These are phyloP conservation scores for Quaeritorhiza haematococci DNA, from an alignment of 371 early-diverging fungal genomes.

Conservation along the genomic window DNA sequence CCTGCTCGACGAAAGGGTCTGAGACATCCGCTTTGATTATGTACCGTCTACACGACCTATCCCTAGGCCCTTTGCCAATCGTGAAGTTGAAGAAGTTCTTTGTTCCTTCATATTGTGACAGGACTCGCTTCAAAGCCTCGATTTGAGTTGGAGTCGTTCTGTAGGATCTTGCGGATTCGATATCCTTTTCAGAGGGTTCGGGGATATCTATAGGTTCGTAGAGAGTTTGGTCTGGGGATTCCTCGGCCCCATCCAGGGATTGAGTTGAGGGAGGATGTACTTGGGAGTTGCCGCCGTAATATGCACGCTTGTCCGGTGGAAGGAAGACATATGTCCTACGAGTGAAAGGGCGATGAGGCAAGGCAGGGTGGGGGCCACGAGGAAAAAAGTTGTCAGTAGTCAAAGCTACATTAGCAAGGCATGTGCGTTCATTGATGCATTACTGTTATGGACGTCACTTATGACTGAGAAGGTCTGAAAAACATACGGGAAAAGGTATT, in stretches of 20 bases:
- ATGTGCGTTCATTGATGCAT: no score
- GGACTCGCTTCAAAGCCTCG: constrained; percentile 58
- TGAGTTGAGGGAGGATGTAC: background rate
- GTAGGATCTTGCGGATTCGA: constrained; percentile 36
- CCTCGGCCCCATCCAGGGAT: background rate
- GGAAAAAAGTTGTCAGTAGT: background rate
- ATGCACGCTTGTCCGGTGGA: background rate
- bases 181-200: background rate
- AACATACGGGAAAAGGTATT: constrained; percentile 85
- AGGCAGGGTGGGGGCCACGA: background rate
- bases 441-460: no score
- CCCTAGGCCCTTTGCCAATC: constrained; percentile 67
- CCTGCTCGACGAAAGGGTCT: constrained; percentile 66
- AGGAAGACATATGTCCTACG: background rate
- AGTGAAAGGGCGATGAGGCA: no score
- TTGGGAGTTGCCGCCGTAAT: background rate
- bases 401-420: no score
- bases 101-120: constrained; percentile 81
- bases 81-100: constrained; percentile 98
- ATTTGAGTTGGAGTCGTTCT: constrained; percentile 59
- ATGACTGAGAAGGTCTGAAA: background rate
- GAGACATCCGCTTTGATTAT: background rate
- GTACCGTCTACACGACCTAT: constrained; percentile 25
- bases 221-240: background rate
- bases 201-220: background rate